Evolutionary conservation across 306 rosid genomes (phyloP).

Genomic region (Mimosa bimucronata): DNA sequence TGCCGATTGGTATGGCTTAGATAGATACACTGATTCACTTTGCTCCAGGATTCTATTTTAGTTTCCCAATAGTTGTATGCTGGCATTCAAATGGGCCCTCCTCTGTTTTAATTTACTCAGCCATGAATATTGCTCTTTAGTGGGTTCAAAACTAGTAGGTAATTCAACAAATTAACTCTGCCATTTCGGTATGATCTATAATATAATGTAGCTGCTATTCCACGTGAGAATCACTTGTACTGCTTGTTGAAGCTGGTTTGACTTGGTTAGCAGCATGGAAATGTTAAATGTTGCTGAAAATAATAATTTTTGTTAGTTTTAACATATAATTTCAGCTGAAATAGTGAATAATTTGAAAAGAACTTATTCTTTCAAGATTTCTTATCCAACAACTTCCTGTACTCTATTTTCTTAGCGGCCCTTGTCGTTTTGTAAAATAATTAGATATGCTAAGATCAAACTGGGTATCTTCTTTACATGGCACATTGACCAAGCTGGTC

Average conservation of each 20-base stretch:
- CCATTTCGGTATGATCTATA: not conserved
- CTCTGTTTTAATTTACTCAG: constrained; percentile 1
- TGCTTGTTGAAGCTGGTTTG: not conserved
- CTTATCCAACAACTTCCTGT: not conserved
- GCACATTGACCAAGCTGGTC: not conserved
- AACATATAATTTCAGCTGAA: not conserved
- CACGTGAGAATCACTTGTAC: not conserved
- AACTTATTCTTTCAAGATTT: not conserved
- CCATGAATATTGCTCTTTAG: not conserved
- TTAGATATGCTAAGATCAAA: not conserved
- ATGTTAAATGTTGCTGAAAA: not conserved
- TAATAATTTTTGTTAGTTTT: not conserved
- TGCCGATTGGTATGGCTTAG: constrained; percentile 24
- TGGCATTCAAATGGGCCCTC: constrained; percentile 1
- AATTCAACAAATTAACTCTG: not conserved
- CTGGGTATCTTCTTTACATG: constrained; percentile 9
- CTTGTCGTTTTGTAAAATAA: not conserved
- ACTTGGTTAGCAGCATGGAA: not conserved
- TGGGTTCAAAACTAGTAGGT: not conserved
- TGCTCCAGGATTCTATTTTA: not conserved
- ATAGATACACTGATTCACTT: constrained; percentile 11
- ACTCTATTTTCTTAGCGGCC: not conserved
- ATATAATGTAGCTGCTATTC: not conserved
- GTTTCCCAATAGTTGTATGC: not conserved
- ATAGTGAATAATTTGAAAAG: not conserved